phyloP scores from a whole-genome alignment of 2,329 filamentous ascomycete species.

The Knoxdaviesia capensis region DNA sequence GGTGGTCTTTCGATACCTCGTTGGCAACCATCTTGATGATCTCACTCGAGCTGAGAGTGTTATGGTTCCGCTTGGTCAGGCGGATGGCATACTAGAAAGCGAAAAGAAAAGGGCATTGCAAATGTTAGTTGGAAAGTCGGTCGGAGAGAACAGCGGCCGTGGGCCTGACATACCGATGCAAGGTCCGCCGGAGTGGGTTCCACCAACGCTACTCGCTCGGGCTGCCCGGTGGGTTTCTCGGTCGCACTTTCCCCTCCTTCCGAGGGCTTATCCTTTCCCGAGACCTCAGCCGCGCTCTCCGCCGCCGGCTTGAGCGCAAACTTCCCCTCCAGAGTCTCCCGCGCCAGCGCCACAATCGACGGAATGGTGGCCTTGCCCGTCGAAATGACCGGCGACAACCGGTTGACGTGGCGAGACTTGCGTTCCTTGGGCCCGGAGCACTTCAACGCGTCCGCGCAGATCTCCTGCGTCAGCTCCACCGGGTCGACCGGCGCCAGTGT shows the following conservation, averaged over 20 bases:
- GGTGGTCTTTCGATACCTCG: conserved; percentile 45
- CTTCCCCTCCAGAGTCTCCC: conserved; percentile 37
- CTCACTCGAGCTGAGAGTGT: conserved; percentile 41
- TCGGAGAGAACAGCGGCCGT: neutral
- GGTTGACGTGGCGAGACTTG: conserved; percentile 37
- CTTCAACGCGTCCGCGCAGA: conserved; percentile 31
- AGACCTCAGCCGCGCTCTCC: neutral
- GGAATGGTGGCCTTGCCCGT: conserved; percentile 47
- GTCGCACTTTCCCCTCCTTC: neutral
- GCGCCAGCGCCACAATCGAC: conserved; percentile 44
- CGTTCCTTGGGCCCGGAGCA: conserved; percentile 20
- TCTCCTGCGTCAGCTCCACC: conserved; percentile 27
- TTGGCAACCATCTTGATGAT: conserved; percentile 54
- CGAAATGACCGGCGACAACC: conserved; percentile 28
- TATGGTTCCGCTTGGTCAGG: conserved; percentile 57
- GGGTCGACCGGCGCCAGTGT: conserved; percentile 34
- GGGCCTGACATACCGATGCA: conserved; percentile 17
- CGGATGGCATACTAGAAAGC: conserved; percentile 60
- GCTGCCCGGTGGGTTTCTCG: neutral
- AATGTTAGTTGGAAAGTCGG: no score
- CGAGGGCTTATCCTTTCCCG: neutral
- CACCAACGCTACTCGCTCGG: neutral
- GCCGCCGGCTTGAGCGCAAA: conserved; percentile 27
- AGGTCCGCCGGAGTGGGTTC: no score
- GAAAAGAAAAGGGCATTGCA: neutral